Conservation (phyloP, 2,329 filamentous ascomycete genomes). For the Microcyclosporella mali region DNA sequence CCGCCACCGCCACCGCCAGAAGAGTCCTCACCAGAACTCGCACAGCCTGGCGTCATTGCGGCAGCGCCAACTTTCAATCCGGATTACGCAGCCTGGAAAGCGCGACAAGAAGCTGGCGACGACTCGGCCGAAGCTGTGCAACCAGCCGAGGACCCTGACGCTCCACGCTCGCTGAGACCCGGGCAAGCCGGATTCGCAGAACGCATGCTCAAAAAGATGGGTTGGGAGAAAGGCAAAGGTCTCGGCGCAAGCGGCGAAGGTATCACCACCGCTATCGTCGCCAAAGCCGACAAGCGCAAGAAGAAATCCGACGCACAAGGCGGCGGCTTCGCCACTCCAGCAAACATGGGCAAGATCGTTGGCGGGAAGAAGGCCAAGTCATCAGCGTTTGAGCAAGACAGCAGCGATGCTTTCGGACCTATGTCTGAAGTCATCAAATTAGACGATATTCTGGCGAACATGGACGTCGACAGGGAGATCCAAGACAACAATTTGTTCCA, state of each 20-base stretch:
- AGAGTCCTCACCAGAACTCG: neutral
- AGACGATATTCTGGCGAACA: conserved; percentile 75
- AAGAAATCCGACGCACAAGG: conserved; percentile 73
- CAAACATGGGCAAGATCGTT: conserved; percentile 68
- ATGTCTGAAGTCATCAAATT: conserved; percentile 81
- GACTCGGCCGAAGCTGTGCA: conserved; percentile 6
- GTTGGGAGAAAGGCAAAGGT: conserved; percentile 82
- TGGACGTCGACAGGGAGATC: conserved; percentile 76
- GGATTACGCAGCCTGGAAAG: conserved; percentile 12
- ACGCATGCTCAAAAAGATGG: conserved; percentile 86
- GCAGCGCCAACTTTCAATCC: conserved; percentile 15
- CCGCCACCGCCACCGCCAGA: conserved; percentile 8
- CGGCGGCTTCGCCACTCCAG: conserved; percentile 66
- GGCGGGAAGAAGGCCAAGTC: conserved; percentile 59
- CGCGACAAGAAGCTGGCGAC: conserved; percentile 39
- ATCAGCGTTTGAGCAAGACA: conserved; percentile 27
- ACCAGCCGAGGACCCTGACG: conserved; percentile 21
- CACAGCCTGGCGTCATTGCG: conserved; percentile 6
- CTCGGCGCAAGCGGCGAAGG: conserved; percentile 76
- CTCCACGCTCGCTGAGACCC: conserved; percentile 58
- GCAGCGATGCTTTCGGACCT: conserved; percentile 30
- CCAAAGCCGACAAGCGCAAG: conserved; percentile 79
- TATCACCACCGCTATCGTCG: conserved; percentile 75
- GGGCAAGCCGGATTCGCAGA: conserved; percentile 81
- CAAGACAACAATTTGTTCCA: conserved; percentile 66